Conservation (phyloP, 306 rosid species). For the Gastrolobium bilobum region DNA sequence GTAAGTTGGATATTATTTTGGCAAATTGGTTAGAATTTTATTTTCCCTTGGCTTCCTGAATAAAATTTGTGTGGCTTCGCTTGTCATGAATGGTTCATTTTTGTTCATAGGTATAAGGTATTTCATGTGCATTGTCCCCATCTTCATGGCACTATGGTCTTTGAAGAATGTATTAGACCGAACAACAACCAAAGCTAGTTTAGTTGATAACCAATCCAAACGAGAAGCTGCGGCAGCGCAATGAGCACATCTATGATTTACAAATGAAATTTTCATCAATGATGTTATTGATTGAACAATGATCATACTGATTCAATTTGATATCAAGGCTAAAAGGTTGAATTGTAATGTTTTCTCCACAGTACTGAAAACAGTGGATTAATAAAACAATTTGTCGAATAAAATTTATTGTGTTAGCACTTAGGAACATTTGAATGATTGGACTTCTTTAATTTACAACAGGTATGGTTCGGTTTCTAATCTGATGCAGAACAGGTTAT, state of each 20-base stretch:
- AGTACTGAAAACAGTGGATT: background rate
- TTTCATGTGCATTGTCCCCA: conserved; percentile 7
- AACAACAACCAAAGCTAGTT: conserved; percentile 26
- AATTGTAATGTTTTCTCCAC: background rate
- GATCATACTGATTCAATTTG: conserved; percentile 25
- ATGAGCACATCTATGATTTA: conserved; percentile 1
- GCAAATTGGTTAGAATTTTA: background rate
- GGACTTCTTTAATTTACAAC: background rate
- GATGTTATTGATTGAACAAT: conserved; percentile 1
- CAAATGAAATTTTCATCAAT: conserved; percentile 8
- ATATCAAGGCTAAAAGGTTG: conserved; percentile 12
- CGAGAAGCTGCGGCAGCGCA: background rate
- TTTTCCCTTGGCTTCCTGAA: background rate
- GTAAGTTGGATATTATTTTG: background rate
- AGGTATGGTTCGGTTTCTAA: no score
- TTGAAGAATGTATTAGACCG: conserved; percentile 29
- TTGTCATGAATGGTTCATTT: background rate
- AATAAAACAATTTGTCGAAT: background rate
- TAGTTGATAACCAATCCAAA: conserved; percentile 11
- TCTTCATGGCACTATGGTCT: background rate
- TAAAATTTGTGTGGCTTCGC: conserved; percentile 3
- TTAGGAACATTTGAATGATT: background rate
- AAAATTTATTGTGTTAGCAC: background rate
- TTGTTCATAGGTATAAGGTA: conserved; percentile 18
- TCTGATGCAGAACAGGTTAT: no score